Percentiles rank a stretch among this genome's conserved stretches.
Evolutionary conservation across 768 basidiomycete genomes (phyloP).

Genomic region (Trametopsis cervina): DNA sequence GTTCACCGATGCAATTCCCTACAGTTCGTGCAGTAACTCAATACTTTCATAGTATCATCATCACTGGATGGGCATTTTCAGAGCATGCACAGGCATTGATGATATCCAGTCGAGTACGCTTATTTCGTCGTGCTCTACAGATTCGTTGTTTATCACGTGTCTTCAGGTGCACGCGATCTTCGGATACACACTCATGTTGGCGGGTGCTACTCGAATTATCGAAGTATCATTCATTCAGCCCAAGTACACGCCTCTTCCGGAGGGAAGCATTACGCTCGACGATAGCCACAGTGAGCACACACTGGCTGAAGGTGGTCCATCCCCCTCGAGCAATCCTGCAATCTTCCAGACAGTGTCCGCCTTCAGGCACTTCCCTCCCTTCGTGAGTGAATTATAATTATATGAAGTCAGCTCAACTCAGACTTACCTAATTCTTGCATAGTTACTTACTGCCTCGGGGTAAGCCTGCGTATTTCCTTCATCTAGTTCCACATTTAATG

Average conservation of each 20-base stretch:
- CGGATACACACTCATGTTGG: conserved; percentile 80
- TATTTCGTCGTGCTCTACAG: not conserved
- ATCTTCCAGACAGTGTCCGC: conserved; percentile 38
- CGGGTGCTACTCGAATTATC: conserved; percentile 70
- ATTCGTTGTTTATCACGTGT: not conserved
- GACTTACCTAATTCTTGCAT: not conserved
- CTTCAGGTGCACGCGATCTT: conserved; percentile 74
- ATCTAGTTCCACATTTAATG: not conserved
- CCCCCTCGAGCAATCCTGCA: conserved; percentile 18
- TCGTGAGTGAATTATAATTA: conserved; percentile 46
- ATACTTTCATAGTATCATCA: conserved; percentile 50
- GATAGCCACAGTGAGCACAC: conserved; percentile 64
- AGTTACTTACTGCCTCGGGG: conserved; percentile 75
- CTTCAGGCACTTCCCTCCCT: conserved; percentile 85
- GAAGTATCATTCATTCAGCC: conserved; percentile 77
- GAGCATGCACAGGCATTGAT: conserved; percentile 80
- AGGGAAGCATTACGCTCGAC: conserved; percentile 28
- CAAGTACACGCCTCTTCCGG: conserved; percentile 24
- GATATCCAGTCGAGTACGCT: conserved; percentile 69
- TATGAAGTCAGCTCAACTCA: not conserved
- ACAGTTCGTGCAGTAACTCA: not conserved
- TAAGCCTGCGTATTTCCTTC: conserved; percentile 25
- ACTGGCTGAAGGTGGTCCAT: conserved; percentile 32
- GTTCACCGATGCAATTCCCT: conserved; percentile 16
- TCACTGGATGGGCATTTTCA: conserved; percentile 94